phyloP scores from a whole-genome alignment of 495 filamentous ascomycete genomes.

The Aspergillus kassunensis region DNA sequence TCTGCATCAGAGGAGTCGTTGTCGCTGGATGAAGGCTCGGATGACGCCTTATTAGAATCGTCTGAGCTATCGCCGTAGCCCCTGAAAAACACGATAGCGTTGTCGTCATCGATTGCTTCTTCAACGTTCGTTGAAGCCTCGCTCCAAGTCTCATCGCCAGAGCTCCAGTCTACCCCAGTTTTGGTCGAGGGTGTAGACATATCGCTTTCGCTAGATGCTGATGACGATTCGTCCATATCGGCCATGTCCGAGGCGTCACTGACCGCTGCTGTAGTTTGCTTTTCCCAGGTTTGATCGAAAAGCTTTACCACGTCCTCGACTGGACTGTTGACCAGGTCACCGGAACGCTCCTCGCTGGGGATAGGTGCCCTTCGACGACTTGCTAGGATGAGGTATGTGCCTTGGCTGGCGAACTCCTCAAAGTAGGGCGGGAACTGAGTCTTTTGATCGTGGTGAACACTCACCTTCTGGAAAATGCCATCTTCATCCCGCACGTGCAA shows the following conservation, averaged over 20 bases:
- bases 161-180: not conserved
- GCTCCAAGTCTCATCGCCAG: slow-evolving; percentile 1
- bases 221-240: not conserved
- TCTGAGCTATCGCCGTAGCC: not conserved
- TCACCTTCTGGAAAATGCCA: not conserved
- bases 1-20: not conserved
- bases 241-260: not conserved
- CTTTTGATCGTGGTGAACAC: not conserved
- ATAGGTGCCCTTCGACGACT: not conserved
- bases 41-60: not conserved
- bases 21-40: not conserved
- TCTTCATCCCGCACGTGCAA: not conserved
- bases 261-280: not conserved
- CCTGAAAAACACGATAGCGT: not conserved
- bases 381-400: not conserved
- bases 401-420: not conserved
- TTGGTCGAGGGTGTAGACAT: not conserved
- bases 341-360: not conserved
- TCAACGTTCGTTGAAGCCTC: slow-evolving; percentile 1
- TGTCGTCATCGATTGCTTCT: not conserved
- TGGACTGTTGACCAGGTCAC: not conserved
- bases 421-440: not conserved
- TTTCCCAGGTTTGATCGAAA: not conserved
- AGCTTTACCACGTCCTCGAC: not conserved
- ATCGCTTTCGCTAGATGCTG: not conserved